Conservation (phyloP, 441 rosid species). For the Macaranga tanarius region DNA sequence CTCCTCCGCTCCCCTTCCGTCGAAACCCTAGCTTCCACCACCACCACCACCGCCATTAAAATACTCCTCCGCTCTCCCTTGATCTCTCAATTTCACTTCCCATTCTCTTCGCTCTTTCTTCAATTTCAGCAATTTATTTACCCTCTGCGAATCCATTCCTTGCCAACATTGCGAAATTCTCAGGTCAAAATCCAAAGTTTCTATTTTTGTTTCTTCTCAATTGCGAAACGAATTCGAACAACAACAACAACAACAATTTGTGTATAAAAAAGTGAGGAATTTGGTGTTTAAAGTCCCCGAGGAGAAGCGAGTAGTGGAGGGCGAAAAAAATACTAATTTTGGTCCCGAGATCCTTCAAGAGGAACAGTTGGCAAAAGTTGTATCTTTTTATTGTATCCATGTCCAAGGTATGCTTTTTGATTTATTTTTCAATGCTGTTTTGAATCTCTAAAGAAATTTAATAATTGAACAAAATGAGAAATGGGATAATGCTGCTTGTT, state of each 20-base stretch:
- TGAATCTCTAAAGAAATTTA: background rate
- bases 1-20: background rate
- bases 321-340: background rate
- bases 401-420: constrained; percentile 25
- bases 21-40: constrained; percentile 19
- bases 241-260: too few relatives aligned
- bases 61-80: background rate
- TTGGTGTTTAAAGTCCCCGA: background rate
- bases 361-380: background rate
- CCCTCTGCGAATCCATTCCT: background rate
- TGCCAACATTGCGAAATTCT: too few relatives aligned
- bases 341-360: constrained; percentile 4
- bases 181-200: background rate
- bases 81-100: constrained; percentile 10
- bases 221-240: too few relatives aligned
- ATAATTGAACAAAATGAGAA: background rate
- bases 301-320: background rate
- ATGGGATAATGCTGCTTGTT: too few relatives aligned
- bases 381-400: constrained; percentile 15
- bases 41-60: background rate
- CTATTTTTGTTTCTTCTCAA: background rate
- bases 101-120: background rate
- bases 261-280: background rate
- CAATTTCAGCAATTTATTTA: constrained; percentile 2
- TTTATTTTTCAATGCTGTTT: background rate